Evolutionary conservation across 2,329 filamentous ascomycete genomes (phyloP), one percentile per base, ranked within the genome.

Genomic region (Phaeosphaeria sp.): DNA sequence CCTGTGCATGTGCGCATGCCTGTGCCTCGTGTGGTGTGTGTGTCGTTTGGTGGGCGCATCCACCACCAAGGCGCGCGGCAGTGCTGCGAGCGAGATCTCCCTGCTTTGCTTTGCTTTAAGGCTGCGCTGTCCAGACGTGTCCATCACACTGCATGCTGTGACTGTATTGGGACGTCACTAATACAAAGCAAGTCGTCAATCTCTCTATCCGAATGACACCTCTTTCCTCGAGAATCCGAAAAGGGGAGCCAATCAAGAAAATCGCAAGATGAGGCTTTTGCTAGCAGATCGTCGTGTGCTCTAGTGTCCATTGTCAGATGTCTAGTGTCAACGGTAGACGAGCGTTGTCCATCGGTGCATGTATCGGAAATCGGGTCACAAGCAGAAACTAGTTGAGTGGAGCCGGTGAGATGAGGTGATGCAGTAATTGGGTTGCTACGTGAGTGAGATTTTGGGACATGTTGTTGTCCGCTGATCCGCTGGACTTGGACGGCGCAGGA

Each of bases 201-300:
- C 41, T 43, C 41, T 7, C 9, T 43, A 7, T 9, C 41, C 41
- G 17, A 20, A n/a, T 21, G n/a, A 6, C 41, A 43, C 7, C 41
- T n/a, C 6, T n/a, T 43, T 36, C 30, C 41, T 48, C 13, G 22
- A 44, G 1, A 25, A 15, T 27, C 33, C 39, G 39, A 51, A 43
- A 51, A 43, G 49, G 39, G 49, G 49, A 51, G 39, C 49, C 49
- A 51, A 51, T 51, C 21, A 51, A n/a, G 15, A 20, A 30, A 41
- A 20, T 18, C 36, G n/a, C 39, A 25, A 43, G 39, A 22, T 22
- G 30, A 36, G 30, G 30, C 30, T 36, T 36, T 36, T 36, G 30
- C 30, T 36, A 36, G 30, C 30, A 11, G 13, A 36, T 36, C 30
- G 30, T 7, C 3, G 6, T 36, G 9, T 36, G 30, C 30, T 13